phyloP scores from a whole-genome alignment of 371 early-diverging fungal genomes.

The Mortierella sp. region DNA sequence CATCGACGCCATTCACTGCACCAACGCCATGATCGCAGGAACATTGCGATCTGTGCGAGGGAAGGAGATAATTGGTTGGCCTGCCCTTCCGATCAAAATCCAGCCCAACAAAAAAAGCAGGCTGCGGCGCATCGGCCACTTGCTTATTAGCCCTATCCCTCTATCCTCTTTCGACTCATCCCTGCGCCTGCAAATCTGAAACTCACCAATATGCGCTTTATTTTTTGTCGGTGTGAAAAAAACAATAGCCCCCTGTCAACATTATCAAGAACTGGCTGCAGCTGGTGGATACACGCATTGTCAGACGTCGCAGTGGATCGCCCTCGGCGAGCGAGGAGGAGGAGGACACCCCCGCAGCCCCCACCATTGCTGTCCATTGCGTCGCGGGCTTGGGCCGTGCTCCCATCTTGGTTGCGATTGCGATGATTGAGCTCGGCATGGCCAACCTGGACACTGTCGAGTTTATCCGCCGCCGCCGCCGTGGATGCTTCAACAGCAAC shows the following conservation, averaged over 20 bases:
- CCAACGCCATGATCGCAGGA: neutral
- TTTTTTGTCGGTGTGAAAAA: neutral
- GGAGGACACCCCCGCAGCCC: constrained; percentile 48
- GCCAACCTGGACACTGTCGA: constrained; percentile 83
- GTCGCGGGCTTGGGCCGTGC: constrained; percentile 89
- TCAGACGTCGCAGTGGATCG: constrained; percentile 53
- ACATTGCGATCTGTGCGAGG: neutral
- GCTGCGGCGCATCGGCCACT: constrained; percentile 10
- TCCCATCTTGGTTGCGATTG: constrained; percentile 82
- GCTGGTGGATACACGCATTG: constrained; percentile 69
- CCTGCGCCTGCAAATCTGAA: neutral
- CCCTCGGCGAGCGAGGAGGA: constrained; percentile 46
- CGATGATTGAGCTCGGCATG: constrained; percentile 88
- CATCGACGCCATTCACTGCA: neutral
- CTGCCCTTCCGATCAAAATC: neutral
- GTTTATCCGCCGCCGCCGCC: constrained; percentile 78
- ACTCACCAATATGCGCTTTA: neutral
- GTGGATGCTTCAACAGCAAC: constrained; percentile 86
- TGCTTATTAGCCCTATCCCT: too few relatives aligned
- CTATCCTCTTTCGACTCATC: neutral
- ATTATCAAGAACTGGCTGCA: constrained; percentile 82
- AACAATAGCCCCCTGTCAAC: constrained; percentile 75
- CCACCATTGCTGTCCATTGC: constrained; percentile 88
- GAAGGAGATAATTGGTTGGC: neutral
- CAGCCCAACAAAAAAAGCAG: neutral